These are phyloP conservation scores for Podospora pseudocomata DNA, from an alignment of 495 filamentous ascomycete genomes.

Conservation along the genomic window DNA sequence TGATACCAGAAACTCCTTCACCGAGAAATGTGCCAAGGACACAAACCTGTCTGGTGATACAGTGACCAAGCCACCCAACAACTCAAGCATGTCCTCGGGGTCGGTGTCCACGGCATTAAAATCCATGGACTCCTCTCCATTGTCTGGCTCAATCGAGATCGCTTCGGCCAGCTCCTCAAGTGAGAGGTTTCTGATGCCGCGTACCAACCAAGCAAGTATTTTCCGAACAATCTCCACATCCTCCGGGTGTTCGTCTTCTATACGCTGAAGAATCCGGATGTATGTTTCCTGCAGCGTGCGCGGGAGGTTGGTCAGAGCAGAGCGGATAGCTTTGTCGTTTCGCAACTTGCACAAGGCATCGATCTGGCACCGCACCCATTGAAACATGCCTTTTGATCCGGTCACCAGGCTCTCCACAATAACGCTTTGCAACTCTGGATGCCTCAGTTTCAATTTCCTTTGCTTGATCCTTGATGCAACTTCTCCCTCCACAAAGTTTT, in stretches of 20 bases:
- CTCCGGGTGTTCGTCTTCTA: slow-evolving; percentile 19
- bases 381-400: slow-evolving; percentile 33
- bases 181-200: slow-evolving; percentile 12
- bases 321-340: slow-evolving; percentile 36
- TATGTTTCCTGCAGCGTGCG: slow-evolving; percentile 34
- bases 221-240: slow-evolving; percentile 9
- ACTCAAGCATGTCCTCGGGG: slow-evolving; percentile 14
- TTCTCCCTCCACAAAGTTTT: background rate
- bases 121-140: slow-evolving; percentile 10
- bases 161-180: slow-evolving; percentile 32
- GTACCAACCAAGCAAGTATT: slow-evolving; percentile 17
- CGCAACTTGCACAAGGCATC: slow-evolving; percentile 35
- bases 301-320: slow-evolving; percentile 33
- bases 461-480: background rate
- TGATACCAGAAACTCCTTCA: slow-evolving; percentile 28
- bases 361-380: slow-evolving; percentile 39
- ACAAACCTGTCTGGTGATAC: slow-evolving; percentile 12
- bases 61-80: slow-evolving; percentile 6
- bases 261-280: slow-evolving; percentile 26
- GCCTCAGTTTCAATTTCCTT: background rate
- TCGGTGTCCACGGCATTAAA: slow-evolving; percentile 1
- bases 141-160: slow-evolving; percentile 14
- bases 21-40: slow-evolving; percentile 28
- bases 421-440: background rate
- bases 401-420: slow-evolving; percentile 13